A percentile compares a stretch with the other conserved stretches of the same genome.
Conservation (phyloP, 495 filamentous ascomycete genomes). For the Schizothecium vesticola region DNA sequence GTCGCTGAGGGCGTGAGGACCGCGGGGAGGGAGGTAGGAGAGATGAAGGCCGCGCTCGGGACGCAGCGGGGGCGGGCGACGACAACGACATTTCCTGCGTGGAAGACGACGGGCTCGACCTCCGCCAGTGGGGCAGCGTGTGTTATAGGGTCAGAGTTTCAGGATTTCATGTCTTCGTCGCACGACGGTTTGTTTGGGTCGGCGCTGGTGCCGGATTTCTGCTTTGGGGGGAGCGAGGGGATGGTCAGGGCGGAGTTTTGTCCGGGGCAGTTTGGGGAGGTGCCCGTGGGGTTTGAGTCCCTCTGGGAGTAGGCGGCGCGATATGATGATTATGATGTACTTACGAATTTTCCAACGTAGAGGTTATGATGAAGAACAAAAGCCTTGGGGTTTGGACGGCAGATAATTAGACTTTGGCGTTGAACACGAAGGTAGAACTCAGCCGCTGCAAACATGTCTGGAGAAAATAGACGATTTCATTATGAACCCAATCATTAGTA, state of each 20-base stretch:
- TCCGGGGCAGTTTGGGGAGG: background rate
- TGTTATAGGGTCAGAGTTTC: background rate
- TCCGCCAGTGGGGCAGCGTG: background rate
- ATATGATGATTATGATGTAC: background rate
- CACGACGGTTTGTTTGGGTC: background rate
- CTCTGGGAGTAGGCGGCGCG: background rate
- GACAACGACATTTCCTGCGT: background rate
- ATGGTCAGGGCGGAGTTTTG: background rate
- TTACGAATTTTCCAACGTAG: background rate
- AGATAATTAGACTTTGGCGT: background rate
- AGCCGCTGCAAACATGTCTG: too few species aligned
- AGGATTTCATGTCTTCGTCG: background rate
- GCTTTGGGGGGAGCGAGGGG: background rate
- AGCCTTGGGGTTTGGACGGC: too few species aligned
- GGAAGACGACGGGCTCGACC: background rate
- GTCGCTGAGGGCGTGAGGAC: constrained; percentile 9
- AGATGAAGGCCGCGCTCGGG: constrained; percentile 7
- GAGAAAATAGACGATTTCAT: too few species aligned
- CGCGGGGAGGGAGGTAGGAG: background rate
- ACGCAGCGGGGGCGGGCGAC: too few species aligned
- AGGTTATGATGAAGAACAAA: background rate
- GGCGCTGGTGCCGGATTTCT: background rate
- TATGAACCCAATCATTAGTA: too few species aligned
- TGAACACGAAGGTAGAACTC: too few species aligned
- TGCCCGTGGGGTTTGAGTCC: background rate